Base-by-base conservation (phyloP, 495 filamentous ascomycete species). In the Aspergillus ostianus region DNA sequence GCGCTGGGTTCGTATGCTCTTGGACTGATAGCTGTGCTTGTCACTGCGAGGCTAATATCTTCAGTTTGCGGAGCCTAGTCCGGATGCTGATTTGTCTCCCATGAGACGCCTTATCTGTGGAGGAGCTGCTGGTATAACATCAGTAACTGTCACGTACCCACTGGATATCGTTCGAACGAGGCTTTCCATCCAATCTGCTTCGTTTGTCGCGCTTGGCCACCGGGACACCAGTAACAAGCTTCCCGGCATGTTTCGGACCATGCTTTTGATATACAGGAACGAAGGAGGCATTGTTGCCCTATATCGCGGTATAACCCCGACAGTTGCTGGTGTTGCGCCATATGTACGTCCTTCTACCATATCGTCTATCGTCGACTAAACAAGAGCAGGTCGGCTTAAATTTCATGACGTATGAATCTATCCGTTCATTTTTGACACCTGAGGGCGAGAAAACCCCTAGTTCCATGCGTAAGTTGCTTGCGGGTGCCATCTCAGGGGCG, bases 81-180 rank as follows among this genome's bases (percentile, higher is more conserved):
- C 90, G 0, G 86, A 86, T 47, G 84, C 82, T 44, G 84, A 86
- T 50, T 77, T 95, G 57, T 82, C 80, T 18, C 85, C 92, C 0
- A 66, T 87, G 44, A 77, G 86, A 56, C 87, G 93, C 30, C 81
- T 97, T 6, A 61, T 91, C 0, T 97, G 92, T 67, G 93, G 94
- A 73, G 94, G 90, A 18, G 79, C 88, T 53, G 94, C 94, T 23
- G 94, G 94, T 21, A 90, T 98, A 57, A 98, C 95, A 6, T 98
- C 94, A 18, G 94, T 98, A 59, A 86, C 84, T 50, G 77, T 83
- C 62, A 88, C 84, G 32, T 90, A 89, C 64, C 94, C 94, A 17
- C 88, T 98, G 57, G 94, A 98, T 66, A 97, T 98, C 59, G 93
- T 98, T 55, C 90, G 94, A 41, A 98, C 94, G 15, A 86, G 94